A percentile compares a stretch with the other conserved stretches of the same genome.
Evolutionary conservation across 1,284 basidiomycete genomes (phyloP).

Genomic region (Cystobasidium slooffiae): DNA sequence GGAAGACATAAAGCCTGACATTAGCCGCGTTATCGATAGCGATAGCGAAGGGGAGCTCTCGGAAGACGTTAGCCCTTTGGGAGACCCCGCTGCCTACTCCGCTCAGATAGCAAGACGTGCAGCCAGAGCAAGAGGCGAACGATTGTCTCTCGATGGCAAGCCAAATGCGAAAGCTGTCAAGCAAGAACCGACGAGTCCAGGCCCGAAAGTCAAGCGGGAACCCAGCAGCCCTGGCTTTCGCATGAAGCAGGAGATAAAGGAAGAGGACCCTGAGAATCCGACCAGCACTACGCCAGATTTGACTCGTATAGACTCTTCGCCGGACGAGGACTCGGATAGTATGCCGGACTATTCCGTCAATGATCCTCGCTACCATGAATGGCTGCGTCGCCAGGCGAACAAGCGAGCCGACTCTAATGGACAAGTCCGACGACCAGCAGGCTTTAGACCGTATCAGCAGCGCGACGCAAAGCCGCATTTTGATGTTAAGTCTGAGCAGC

Average conservation of each 20-base stretch:
- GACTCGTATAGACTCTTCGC: neutral
- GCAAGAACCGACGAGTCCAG: no score
- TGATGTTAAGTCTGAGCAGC: conserved; percentile 36
- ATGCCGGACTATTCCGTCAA: neutral
- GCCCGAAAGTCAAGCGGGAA: neutral
- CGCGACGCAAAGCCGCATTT: conserved; percentile 45
- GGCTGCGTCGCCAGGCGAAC: conserved; percentile 21
- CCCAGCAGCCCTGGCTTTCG: neutral
- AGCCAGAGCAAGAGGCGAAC: conserved; percentile 1
- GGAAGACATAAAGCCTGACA: conserved; percentile 42
- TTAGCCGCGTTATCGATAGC: neutral
- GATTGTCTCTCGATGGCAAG: neutral
- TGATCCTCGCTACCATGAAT: conserved; percentile 3
- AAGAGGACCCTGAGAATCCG: neutral
- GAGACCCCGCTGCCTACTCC: conserved; percentile 19
- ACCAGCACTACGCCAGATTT: neutral
- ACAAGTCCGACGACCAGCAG: neutral
- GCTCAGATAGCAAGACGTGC: neutral
- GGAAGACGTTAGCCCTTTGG: conserved; percentile 43
- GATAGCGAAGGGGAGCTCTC: conserved; percentile 42
- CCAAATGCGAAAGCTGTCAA: no score
- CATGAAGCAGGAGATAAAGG: neutral
- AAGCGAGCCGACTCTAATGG: neutral
- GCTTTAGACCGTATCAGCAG: conserved; percentile 21
- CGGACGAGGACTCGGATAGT: conserved; percentile 8